Conservation (phyloP, 2,329 filamentous ascomycete genomes). For the Claviceps sorghi region DNA sequence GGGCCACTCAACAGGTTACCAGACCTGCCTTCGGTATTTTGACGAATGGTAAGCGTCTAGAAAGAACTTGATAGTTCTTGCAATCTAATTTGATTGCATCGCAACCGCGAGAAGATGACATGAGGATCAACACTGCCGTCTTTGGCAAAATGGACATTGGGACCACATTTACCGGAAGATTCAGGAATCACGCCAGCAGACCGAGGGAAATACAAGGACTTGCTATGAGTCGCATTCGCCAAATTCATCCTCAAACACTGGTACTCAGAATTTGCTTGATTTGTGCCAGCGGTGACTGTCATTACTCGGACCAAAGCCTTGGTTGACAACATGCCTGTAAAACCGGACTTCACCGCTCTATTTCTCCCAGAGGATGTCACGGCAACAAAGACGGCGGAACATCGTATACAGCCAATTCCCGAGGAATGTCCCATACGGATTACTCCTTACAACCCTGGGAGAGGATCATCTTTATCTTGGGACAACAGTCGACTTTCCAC, state of each 20-base stretch:
- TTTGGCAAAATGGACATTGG: background rate
- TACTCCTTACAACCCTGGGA: background rate
- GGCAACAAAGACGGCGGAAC: background rate
- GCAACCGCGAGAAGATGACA: constrained; percentile 8
- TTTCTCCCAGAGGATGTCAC: background rate
- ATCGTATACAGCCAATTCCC: background rate
- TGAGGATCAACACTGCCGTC: background rate
- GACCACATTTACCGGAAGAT: background rate
- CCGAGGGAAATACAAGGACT: background rate
- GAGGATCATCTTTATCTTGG: background rate
- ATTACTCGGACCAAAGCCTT: background rate
- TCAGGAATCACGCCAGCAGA: background rate
- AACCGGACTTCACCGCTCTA: background rate
- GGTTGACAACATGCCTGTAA: background rate
- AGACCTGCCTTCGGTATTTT: background rate
- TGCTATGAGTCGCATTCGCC: background rate
- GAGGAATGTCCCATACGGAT: background rate
- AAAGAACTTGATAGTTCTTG: constrained; percentile 6
- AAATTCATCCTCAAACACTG: background rate
- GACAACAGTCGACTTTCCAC: background rate
- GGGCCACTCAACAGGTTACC: background rate
- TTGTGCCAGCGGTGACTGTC: background rate
- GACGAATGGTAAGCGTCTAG: constrained; percentile 7
- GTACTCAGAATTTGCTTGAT: background rate
- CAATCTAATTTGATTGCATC: constrained; percentile 13